Evolutionary conservation across 2,329 filamentous ascomycete species (phyloP), one percentile per base, ranked within the genome.

Genomic region (Harringtonia aguacate): DNA sequence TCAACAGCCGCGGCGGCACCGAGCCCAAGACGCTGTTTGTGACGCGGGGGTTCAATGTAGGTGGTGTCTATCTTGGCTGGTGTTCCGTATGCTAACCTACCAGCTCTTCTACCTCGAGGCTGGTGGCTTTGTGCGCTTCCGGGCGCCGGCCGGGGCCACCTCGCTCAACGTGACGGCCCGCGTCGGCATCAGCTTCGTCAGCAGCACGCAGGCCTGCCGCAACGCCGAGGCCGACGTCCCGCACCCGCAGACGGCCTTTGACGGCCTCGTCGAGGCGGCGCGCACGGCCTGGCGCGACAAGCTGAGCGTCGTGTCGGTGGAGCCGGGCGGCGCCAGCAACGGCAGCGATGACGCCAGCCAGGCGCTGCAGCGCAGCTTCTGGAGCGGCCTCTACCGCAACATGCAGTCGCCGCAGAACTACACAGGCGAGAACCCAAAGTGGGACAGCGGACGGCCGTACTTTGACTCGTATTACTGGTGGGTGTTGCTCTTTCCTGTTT

Each of bases 361-460:
- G 17, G 27, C 38, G 8, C 36, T 29, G 9, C 36, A 39, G 36
- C 36, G 36, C 24, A 29, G 36, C 1, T 86, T 86, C 53, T 86
- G 81, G 80, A 83, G 77, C 39, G 81, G 81, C 2, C 62, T 77
- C 4, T 86, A 86, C 53, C 67, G 82, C 31, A 70, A 75, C 3
- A 72, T 86, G 71, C 75, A 86, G 41, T 81, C 76, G 35, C 82
- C 82, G 6, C 81, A 86, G 56, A 82, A 86, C 53, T 86, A 86
- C 53, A 86, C 82, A 0, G 81, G 79, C 0, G 81, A 85, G 55
- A 85, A 84, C 39, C 77, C 77, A 1, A 53, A 75, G 0, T 85
- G 79, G 78, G 50, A 73, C 2, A 78, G 71, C 20, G 66, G 66
- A 1, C 77, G 81, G 52, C 79, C 79, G 0, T 84, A 47, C 36